Conservation (phyloP, 768 basidiomycete genomes). For the Agrocybe praecox region DNA sequence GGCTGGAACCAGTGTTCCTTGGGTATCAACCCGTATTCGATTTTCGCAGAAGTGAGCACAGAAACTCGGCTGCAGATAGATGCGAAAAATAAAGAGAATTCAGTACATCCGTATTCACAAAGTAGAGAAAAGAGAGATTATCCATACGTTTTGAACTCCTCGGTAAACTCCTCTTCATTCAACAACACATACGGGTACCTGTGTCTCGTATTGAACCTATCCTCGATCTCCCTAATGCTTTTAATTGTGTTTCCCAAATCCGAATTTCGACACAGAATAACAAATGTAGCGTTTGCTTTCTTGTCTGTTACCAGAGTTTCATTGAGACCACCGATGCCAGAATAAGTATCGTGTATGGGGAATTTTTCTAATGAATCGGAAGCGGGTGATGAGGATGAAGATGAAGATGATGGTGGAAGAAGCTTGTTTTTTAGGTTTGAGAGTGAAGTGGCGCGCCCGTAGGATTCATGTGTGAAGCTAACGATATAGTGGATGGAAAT, state of each 20-base stretch:
- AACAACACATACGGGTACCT: constrained; percentile 86
- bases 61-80: constrained; percentile 26
- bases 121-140: constrained; percentile 1
- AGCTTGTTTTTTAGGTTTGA: constrained; percentile 29
- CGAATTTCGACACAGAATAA: constrained; percentile 65
- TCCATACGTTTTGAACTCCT: constrained; percentile 69
- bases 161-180: constrained; percentile 79
- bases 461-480: constrained; percentile 51
- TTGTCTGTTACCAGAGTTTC: constrained; percentile 19
- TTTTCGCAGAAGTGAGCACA: constrained; percentile 25
- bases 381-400: not conserved
- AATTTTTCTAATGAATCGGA: constrained; percentile 17
- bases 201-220: constrained; percentile 77
- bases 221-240: constrained; percentile 78
- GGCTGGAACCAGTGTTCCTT: constrained; percentile 75
- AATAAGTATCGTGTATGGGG: constrained; percentile 7
- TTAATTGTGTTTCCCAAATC: constrained; percentile 64
- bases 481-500: constrained; percentile 49
- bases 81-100: not conserved
- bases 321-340: constrained; percentile 11
- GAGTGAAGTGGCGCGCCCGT: constrained; percentile 50
- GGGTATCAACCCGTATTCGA: constrained; percentile 65
- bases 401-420: not conserved
- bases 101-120: not conserved
- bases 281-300: constrained; percentile 44